Evolutionary conservation across 2,329 filamentous ascomycete genomes (phyloP).

Genomic region (Fusarium anthophilum): DNA sequence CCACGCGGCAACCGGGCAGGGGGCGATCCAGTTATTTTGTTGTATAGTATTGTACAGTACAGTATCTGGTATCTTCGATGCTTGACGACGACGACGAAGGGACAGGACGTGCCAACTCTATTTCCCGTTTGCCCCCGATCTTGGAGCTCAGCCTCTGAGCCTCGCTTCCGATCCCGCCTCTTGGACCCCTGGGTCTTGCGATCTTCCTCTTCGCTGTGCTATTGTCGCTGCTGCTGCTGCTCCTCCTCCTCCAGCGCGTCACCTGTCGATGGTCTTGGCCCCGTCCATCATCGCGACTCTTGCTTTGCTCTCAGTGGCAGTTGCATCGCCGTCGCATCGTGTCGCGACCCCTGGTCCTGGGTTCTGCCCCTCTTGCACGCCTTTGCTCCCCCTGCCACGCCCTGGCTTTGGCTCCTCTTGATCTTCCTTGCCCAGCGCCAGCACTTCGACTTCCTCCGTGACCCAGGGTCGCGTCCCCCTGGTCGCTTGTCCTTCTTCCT

Average conservation of each 20-base stretch:
- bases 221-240: not conserved
- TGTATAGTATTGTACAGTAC: conserved; percentile 6
- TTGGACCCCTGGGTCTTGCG: conserved; percentile 26
- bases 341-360: conserved; percentile 41
- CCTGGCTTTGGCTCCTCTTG: conserved; percentile 39
- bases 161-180: conserved; percentile 32
- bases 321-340: conserved; percentile 38
- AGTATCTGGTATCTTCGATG: conserved; percentile 29
- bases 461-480: conserved; percentile 45
- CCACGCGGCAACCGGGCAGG: conserved; percentile 41
- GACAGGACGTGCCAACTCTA: conserved; percentile 23
- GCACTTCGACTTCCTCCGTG: conserved; percentile 36
- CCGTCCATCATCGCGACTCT: conserved; percentile 34
- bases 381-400: conserved; percentile 39
- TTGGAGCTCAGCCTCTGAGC: conserved; percentile 21
- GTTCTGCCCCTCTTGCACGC: conserved; percentile 38
- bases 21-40: conserved; percentile 26
- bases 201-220: conserved; percentile 3
- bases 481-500: conserved; percentile 43
- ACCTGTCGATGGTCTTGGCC: conserved; percentile 32
- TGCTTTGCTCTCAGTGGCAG: conserved; percentile 23
- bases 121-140: conserved; percentile 26
- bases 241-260: conserved; percentile 11
- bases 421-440: conserved; percentile 43
- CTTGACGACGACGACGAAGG: conserved; percentile 12